Conservation (phyloP, 192 early-diverging fungal species). For the Pilaira anomala region DNA sequence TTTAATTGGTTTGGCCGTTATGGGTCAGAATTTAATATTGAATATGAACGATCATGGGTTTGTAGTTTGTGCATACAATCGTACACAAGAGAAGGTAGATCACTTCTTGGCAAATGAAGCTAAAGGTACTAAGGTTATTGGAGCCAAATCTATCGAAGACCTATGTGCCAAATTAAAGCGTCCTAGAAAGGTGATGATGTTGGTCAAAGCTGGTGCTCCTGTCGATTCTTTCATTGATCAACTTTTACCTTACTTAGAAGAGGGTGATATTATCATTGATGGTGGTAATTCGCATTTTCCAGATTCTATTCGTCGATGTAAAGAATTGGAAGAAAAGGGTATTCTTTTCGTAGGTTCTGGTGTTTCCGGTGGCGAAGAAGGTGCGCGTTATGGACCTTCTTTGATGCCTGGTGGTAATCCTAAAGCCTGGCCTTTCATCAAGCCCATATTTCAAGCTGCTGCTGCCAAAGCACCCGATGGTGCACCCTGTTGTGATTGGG, state of each 20-base stretch:
- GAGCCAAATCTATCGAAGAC: slow-evolving; percentile 93
- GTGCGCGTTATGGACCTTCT: slow-evolving; percentile 94
- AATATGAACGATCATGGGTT: slow-evolving; percentile 99
- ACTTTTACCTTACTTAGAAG: slow-evolving; percentile 82
- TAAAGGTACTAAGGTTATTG: slow-evolving; percentile 93
- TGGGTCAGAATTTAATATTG: slow-evolving; percentile 99
- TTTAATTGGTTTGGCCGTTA: slow-evolving; percentile 98
- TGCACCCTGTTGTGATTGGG: slow-evolving; percentile 98
- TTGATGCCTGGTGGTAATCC: slow-evolving; percentile 96
- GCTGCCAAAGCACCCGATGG: slow-evolving; percentile 84
- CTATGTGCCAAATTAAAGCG: slow-evolving; percentile 91
- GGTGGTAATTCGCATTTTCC: slow-evolving; percentile 99
- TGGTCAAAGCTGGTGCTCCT: slow-evolving; percentile 94
- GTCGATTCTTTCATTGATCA: slow-evolving; percentile 96
- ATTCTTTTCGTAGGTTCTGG: slow-evolving; percentile 94
- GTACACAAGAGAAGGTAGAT: slow-evolving; percentile 93
- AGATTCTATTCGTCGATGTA: slow-evolving; percentile 87
- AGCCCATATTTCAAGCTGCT: slow-evolving; percentile 96
- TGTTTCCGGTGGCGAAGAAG: slow-evolving; percentile 99
- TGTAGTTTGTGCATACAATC: slow-evolving; percentile 93
- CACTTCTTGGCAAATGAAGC: slow-evolving; percentile 94
- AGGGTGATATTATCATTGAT: slow-evolving; percentile 96
- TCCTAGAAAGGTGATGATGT: slow-evolving; percentile 96
- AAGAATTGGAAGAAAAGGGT: slow-evolving; percentile 86
- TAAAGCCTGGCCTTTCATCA: slow-evolving; percentile 89